Percentiles rank a stretch among this genome's conserved stretches.
Evolutionary conservation across 139 green algal species (phyloP).

Genomic region (Chlorella sp.): DNA sequence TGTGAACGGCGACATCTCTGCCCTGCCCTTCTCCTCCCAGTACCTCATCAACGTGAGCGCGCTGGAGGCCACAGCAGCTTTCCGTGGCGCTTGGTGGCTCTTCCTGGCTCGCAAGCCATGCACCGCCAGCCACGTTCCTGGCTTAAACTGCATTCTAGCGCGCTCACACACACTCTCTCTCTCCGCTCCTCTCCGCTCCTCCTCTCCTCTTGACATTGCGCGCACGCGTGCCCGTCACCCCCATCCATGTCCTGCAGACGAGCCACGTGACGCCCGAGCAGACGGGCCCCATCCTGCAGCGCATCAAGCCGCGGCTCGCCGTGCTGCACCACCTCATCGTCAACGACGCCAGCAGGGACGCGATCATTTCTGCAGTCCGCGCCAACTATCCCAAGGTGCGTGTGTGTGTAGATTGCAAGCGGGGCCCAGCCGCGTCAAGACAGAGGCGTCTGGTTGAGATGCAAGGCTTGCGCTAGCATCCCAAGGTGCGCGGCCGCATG

Average conservation of each 20-base stretch:
- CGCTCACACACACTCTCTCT: too few relatives aligned
- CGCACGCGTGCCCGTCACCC: too few relatives aligned
- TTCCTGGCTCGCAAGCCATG: too few relatives aligned
- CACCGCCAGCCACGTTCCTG: too few relatives aligned
- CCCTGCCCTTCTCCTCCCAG: conserved; percentile 29
- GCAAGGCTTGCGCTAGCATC: too few relatives aligned
- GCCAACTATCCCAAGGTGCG: conserved; percentile 6
- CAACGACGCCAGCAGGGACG: conserved; percentile 26
- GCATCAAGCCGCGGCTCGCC: conserved; percentile 15
- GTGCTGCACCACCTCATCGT: conserved; percentile 35
- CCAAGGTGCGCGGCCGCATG: too few relatives aligned
- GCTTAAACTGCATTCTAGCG: too few relatives aligned
- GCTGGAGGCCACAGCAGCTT: not conserved
- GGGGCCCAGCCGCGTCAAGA: too few relatives aligned
- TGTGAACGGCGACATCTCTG: conserved; percentile 10
- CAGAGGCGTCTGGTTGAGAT: too few relatives aligned
- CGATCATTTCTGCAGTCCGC: conserved; percentile 23
- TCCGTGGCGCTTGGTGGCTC: not conserved
- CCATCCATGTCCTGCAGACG: too few relatives aligned
- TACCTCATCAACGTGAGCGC: conserved; percentile 30
- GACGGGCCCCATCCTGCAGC: conserved; percentile 22
- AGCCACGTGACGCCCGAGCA: conserved; percentile 38
- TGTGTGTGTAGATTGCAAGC: not conserved
- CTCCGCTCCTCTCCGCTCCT: too few relatives aligned
- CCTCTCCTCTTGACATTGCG: too few relatives aligned